Percentiles rank a stretch among this genome's conserved stretches.
Evolutionary conservation across 148 eudicot species (phyloP).

Genomic region (Persicaria maculosa): DNA sequence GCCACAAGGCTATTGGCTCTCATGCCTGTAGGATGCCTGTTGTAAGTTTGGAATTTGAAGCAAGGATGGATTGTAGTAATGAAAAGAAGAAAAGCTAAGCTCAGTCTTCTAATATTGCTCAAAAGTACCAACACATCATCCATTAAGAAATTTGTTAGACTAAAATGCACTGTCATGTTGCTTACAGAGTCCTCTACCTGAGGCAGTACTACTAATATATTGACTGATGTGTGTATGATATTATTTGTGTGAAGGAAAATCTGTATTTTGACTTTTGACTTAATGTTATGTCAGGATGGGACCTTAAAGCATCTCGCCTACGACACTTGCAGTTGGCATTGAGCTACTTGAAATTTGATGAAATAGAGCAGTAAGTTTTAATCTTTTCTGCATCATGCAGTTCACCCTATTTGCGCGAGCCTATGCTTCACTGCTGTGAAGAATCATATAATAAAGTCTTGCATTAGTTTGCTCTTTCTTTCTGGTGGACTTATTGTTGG

Average conservation of each 20-base stretch:
- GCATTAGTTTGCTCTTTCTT: too few species aligned
- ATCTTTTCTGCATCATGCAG: background rate
- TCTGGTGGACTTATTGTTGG: background rate
- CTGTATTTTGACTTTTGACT: background rate
- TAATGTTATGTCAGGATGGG: constrained; percentile 64
- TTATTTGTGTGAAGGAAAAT: constrained; percentile 1
- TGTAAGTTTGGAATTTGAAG: background rate
- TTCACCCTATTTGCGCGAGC: background rate
- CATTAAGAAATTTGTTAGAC: background rate
- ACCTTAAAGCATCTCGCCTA: constrained; percentile 57
- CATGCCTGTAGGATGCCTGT: background rate
- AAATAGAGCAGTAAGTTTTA: constrained; percentile 71
- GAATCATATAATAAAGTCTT: background rate
- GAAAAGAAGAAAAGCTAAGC: background rate
- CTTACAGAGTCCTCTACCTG: background rate
- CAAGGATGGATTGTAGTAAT: background rate
- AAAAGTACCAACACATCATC: background rate
- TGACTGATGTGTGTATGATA: background rate
- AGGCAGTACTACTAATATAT: background rate
- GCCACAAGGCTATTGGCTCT: background rate
- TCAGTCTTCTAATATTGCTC: background rate
- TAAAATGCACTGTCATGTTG: background rate
- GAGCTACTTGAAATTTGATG: constrained; percentile 74
- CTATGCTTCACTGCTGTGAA: background rate
- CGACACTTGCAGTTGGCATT: constrained; percentile 83